Evolutionary conservation across 2,329 filamentous ascomycete species (phyloP), one percentile per base, ranked within the genome.

Genomic region (Diplocarpon mali): DNA sequence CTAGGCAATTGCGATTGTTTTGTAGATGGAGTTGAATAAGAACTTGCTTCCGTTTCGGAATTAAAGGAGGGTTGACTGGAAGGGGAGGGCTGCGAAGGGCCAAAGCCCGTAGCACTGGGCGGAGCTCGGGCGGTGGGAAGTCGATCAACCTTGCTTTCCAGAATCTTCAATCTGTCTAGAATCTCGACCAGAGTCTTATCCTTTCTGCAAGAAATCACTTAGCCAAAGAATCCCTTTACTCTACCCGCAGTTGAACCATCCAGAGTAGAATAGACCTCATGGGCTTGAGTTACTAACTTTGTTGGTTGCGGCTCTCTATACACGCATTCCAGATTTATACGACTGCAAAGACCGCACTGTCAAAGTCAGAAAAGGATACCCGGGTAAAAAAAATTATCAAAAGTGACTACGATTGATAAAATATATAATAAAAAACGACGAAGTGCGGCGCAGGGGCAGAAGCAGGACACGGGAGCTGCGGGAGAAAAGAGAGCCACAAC

Each of bases 101-200:
- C 51, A 38, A 50, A 55, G 2, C 49, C 50, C 36, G 39, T 14
- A 27, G 43, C 9, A 32, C 30, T 32, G 11, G n/a, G 3, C n/a
- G 11, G 17, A 5, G 35, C 13, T 20, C 50, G 52, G 32, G 34
- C 32, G 20, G 51, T 48, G 42, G 56, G 53, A 51, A 60, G 55
- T 55, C 60, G 40, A 60, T 79, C 74, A 51, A 79, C 67, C 58
- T 78, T 78, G 42, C 58, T 65, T 57, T 78, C 74, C 36, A 79
- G 62, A 42, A 62, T 66, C 50, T 70, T 73, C 41, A 79, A 63
- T 10, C 70, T 67, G 38, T 78, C 73, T 27, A 79, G 64, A 42
- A 80, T 78, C 55, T 80, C 73, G 35, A 75, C 68, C 53, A 79
- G 64, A 2, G 75, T 79, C 60, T 75, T 78, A 58, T 80, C 76